A percentile compares a stretch with the other conserved stretches of the same genome.
Evolutionary conservation across 192 early-diverging fungal species (phyloP).

Genomic region (Coemansia erecta): DNA sequence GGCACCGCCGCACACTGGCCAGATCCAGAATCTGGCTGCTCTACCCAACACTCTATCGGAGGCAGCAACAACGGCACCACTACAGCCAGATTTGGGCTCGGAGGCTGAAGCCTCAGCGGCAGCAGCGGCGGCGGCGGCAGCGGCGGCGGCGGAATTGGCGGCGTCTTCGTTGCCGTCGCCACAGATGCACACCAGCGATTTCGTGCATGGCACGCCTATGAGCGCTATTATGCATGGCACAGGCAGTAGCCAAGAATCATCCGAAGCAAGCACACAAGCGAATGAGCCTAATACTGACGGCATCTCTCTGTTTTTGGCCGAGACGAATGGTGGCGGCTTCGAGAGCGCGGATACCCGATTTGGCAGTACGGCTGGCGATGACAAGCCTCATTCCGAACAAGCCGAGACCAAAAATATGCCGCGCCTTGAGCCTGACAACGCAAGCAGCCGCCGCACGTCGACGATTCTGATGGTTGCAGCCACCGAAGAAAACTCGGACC

Average conservation of each 20-base stretch:
- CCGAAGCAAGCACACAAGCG: neutral
- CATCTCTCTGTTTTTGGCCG: neutral
- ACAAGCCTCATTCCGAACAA: constrained; percentile 5
- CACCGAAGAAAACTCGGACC: constrained; percentile 30
- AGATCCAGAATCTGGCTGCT: neutral
- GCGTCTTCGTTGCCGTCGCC: constrained; percentile 16
- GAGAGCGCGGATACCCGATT: constrained; percentile 8
- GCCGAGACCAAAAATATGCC: neutral
- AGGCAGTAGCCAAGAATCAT: neutral
- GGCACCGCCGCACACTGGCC: constrained; percentile 16
- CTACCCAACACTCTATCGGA: neutral
- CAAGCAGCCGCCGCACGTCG: constrained; percentile 19
- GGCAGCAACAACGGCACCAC: neutral
- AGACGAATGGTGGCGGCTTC: constrained; percentile 1
- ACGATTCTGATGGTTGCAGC: constrained; percentile 39
- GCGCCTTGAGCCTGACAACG: neutral
- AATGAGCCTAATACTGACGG: neutral
- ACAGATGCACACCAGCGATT: constrained; percentile 19
- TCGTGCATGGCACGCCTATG: neutral
- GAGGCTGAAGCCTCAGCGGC: neutral
- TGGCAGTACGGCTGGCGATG: constrained; percentile 3
- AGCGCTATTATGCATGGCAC: neutral
- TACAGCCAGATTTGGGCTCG: neutral
- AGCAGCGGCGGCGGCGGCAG: constrained; percentile 2
- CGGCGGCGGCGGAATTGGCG: neutral